Percentiles rank a stretch among this genome's conserved stretches.
Conservation (phyloP, 805 yeast species). For the Hanseniaspora lindneri region DNA sequence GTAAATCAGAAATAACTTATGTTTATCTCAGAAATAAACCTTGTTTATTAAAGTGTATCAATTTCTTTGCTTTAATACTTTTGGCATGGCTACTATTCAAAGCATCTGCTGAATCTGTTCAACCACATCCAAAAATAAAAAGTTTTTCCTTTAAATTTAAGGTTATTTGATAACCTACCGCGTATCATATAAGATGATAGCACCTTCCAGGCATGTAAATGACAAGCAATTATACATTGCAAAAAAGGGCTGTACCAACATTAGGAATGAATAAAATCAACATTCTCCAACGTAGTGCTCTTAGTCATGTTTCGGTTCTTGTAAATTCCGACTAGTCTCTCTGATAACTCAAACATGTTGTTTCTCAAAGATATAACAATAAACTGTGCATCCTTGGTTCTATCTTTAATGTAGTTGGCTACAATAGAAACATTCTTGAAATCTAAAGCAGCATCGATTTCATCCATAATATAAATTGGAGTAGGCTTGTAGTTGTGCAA, state of each 20-base stretch:
- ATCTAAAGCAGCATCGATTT: constrained; percentile 96
- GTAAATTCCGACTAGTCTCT: constrained; percentile 88
- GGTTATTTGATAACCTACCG: too few relatives aligned
- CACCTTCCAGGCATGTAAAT: too few relatives aligned
- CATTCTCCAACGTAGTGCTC: constrained; percentile 66
- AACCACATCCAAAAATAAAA: too few relatives aligned
- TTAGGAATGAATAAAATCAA: constrained; percentile 33
- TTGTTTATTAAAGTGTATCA: too few relatives aligned
- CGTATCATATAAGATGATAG: too few relatives aligned
- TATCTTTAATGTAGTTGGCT: constrained; percentile 89
- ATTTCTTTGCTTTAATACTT: too few relatives aligned
- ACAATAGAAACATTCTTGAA: constrained; percentile 94
- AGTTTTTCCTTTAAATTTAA: too few relatives aligned
- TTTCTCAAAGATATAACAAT: constrained; percentile 89
- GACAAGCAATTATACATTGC: too few relatives aligned
- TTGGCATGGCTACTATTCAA: too few relatives aligned
- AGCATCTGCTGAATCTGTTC: too few relatives aligned
- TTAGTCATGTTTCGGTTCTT: constrained; percentile 83
- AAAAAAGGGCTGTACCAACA: neutral
- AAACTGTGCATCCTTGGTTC: constrained; percentile 93
- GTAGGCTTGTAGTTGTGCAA: constrained; percentile 93
- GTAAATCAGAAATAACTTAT: too few relatives aligned
- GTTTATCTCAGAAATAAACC: too few relatives aligned
- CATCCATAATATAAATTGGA: constrained; percentile 96
- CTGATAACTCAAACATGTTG: constrained; percentile 95